Base-by-base conservation (phyloP, 495 filamentous ascomycete species). In the Neurospora sp. region DNA sequence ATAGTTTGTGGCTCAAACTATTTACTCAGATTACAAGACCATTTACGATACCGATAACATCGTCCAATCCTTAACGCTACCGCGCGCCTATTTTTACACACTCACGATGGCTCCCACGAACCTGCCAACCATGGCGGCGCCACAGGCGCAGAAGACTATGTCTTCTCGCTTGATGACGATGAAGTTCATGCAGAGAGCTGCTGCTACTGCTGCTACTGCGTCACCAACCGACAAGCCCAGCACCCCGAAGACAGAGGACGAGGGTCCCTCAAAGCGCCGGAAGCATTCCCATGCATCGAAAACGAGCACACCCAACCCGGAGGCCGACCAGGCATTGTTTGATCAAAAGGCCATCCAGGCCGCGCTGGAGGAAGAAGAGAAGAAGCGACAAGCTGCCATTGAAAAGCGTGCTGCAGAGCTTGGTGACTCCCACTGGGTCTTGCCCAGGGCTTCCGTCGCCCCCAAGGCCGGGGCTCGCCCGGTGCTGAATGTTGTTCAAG, bases 121-220 rank as follows among this genome's bases (percentile, higher is more conserved):
- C 27, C 69, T 74, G 69, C 76, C 76, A 31, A 31, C 73, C 69
- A 85, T 85, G 81, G 75, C 79, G 59, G 79, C 83, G 40, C 79
- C 73, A 74, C 78, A 78, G 39, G 78, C 83, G 75, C 75, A 83
- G 38, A 96, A 96, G 83, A 84, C 84, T 10, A 96, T 97, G 92
- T 97, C 94, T 73, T 94, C 93, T 3, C 89, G 94, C 70, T 88
- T 98, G 22, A 83, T 96, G 77, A 97, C 92, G 35, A 98, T 98
- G 94, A 97, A 97, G 89, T 99, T 99, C 81, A 99, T 99, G 96
- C 96, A 97, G 87, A 89, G 96, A 75, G 92, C 92, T 69, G 92
- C 91, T 35, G 89, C 78, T 5, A 71, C 72, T 5, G 71, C 74
- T 17, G 75, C 77, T 17, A 38, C 72, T 8, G 71, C 90, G 40